Percentiles rank a stretch among this genome's conserved stretches.
These are phyloP conservation scores for Metschnikowia cerradonensis DNA, from an alignment of 805 yeast species.

Conservation along the genomic window DNA sequence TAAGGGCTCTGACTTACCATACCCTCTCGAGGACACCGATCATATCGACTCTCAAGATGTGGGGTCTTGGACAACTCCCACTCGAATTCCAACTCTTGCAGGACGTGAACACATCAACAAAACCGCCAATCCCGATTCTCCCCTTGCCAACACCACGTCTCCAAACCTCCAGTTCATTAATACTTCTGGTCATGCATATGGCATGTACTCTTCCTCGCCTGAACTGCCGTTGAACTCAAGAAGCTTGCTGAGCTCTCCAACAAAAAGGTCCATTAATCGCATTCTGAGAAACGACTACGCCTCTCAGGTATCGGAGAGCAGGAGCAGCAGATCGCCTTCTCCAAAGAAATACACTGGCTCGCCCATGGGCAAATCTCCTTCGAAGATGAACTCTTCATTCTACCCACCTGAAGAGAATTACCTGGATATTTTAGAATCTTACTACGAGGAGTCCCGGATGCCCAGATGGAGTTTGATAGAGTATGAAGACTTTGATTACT, in stretches of 20 bases:
- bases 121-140: not conserved
- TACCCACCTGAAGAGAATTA: conserved; percentile 10
- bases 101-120: conserved; percentile 7
- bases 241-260: conserved; percentile 18
- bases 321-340: conserved; percentile 27
- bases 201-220: conserved; percentile 13
- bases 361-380: conserved; percentile 9
- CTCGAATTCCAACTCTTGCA: conserved; percentile 13
- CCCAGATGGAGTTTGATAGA: conserved; percentile 18
- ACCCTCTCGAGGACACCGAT: conserved; percentile 8
- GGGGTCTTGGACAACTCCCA: conserved; percentile 10
- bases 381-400: not conserved
- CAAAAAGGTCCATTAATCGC: conserved; percentile 6
- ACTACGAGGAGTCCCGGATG: conserved; percentile 13
- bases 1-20: conserved; percentile 3
- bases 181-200: not conserved
- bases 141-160: conserved; percentile 2
- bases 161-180: conserved; percentile 9
- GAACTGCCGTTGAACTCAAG: conserved; percentile 12
- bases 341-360: conserved; percentile 26
- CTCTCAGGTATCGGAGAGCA: conserved; percentile 11
- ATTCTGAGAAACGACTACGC: conserved; percentile 11
- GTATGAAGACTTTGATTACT: conserved; percentile 13
- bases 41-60: conserved; percentile 7
- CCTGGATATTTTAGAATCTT: conserved; percentile 8